Evolutionary conservation across 768 basidiomycete species (phyloP).

Genomic region (Pleurotus citrinopileatus): DNA sequence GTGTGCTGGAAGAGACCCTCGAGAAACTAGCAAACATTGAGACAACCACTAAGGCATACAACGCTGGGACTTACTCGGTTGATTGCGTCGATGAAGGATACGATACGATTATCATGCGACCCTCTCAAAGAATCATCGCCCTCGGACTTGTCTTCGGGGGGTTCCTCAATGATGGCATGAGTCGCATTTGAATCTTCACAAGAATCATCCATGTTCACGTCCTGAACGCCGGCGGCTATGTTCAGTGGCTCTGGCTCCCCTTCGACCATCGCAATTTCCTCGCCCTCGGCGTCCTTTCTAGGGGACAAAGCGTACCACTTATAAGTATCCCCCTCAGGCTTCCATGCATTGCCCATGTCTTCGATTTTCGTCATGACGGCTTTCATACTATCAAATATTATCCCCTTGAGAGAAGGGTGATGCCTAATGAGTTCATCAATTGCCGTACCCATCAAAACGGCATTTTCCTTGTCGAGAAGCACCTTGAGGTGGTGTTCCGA

Average conservation of each 20-base stretch:
- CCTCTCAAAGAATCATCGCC: constrained; percentile 38
- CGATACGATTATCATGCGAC: constrained; percentile 71
- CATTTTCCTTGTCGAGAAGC: constrained; percentile 90
- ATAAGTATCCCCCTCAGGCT: constrained; percentile 52
- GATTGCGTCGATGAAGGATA: constrained; percentile 77
- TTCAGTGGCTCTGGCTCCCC: constrained; percentile 17
- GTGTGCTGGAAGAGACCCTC: constrained; percentile 94
- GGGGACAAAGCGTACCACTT: constrained; percentile 65
- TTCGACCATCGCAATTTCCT: constrained; percentile 51
- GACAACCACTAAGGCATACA: constrained; percentile 5
- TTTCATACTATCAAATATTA: constrained; percentile 78
- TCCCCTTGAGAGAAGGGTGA: constrained; percentile 81
- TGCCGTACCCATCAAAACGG: constrained; percentile 81
- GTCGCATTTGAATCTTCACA: constrained; percentile 17
- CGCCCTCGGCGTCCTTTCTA: constrained; percentile 19
- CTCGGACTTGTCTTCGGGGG: constrained; percentile 14
- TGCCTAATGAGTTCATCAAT: constrained; percentile 96
- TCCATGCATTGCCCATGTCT: constrained; percentile 62
- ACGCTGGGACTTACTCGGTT: constrained; percentile 55
- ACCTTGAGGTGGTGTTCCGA: constrained; percentile 81
- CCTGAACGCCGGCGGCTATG: not conserved
- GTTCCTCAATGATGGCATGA: constrained; percentile 20
- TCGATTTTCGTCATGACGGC: constrained; percentile 71
- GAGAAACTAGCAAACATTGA: constrained; percentile 60
- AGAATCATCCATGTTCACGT: constrained; percentile 9